A percentile compares a stretch with the other conserved stretches of the same genome.
These are phyloP conservation scores for Phaffia australis DNA, from an alignment of 768 basidiomycete species.

Conservation along the genomic window DNA sequence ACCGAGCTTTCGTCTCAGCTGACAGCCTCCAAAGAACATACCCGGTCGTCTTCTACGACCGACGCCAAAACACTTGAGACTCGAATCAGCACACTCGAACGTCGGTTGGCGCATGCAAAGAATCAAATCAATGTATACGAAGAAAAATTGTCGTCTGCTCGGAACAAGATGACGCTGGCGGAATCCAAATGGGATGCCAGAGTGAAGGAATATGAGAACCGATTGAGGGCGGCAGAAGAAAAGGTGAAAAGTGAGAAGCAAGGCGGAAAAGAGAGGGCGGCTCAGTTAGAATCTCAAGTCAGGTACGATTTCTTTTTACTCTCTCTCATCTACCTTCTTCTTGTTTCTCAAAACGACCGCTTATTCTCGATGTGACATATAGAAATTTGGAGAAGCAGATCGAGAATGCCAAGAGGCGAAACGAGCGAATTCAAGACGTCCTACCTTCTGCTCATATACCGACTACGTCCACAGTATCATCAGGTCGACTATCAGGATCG, in stretches of 20 bases:
- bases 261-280: conserved; percentile 66
- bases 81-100: conserved; percentile 72
- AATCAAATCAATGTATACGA: conserved; percentile 76
- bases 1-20: conserved; percentile 64
- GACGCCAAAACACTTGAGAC: conserved; percentile 39
- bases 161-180: conserved; percentile 57
- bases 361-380: neutral
- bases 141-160: conserved; percentile 65
- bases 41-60: conserved; percentile 61
- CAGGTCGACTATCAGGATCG: no score
- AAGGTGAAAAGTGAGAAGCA: conserved; percentile 86
- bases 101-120: conserved; percentile 69
- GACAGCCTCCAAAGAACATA: conserved; percentile 47
- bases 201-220: conserved; percentile 81
- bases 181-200: conserved; percentile 89
- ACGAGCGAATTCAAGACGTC: conserved; percentile 32
- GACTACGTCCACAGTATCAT: conserved; percentile 6
- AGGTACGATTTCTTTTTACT: conserved; percentile 41
- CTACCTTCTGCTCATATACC: conserved; percentile 31
- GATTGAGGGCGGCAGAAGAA: conserved; percentile 75
- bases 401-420: conserved; percentile 67
- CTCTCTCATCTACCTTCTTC: conserved; percentile 4
- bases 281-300: conserved; percentile 36
- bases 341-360: conserved; percentile 7
- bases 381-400: conserved; percentile 68